Base-by-base conservation (phyloP, 208 protist species). In the Kentomonas sorsogonicus region DNA sequence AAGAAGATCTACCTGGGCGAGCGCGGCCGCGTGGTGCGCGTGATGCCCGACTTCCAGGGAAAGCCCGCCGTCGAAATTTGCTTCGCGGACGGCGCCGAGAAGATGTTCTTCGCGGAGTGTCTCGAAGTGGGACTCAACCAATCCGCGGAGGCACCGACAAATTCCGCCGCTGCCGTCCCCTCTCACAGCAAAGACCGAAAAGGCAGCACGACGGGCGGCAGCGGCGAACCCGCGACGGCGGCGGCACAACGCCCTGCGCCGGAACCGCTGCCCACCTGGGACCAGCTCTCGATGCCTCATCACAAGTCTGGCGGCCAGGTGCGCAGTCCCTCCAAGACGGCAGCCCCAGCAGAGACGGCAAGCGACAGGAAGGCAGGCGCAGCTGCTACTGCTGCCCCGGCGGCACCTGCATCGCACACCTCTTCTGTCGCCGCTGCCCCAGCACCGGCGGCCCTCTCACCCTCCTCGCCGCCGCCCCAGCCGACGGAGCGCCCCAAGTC, bases 1-100 rank as follows among this genome's bases (percentile, higher is more conserved):
- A 95, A 93, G 54, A 59, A 53, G 5, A 60, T 95, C 1, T 95
- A 95, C 61, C 71, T 91, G 5, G 86, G 86, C 22, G 85, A 95
- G 71, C 51, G 46, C 1, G 89, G 78, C 10, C 69, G 76, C 52
- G 71, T 95, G 25, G 23, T 71, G 29, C 78, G 73, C 5, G 72
- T 93, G 29, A 61, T 89, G 60, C 46, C 63, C 4, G 74, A 74
- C 6, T 91, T 91, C 59, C 74, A 91, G 20, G 85, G 80, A 16
- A 89, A 85, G 57, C 63, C 72, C 11, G 89, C 89, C 23, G 80
- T 92, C 30, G 85, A 91, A 60, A 65, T 95, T 34, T 56, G 70
- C 53, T 95, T 95, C 56, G 85, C 85, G 4, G 89, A 95, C 63
- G 82, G 80, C 25, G 80, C 73, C 3, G 26, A 60, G 9, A 92